Percentiles rank a stretch among this genome's conserved stretches.
Evolutionary conservation across 2,329 filamentous ascomycete species (phyloP).

Genomic region (Epichloe hybrida): DNA sequence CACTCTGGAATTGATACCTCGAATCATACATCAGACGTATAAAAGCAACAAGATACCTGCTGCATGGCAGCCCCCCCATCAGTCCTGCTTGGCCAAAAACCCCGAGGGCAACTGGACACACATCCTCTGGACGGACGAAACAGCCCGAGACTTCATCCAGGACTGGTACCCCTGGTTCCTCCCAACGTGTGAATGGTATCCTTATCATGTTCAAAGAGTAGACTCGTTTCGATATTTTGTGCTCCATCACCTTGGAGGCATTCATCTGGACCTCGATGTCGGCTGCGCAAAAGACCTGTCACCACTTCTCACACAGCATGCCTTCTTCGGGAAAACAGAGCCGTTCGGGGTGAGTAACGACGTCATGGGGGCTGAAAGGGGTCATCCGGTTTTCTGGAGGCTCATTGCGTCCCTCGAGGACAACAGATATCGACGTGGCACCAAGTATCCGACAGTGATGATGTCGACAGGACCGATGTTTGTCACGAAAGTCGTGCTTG

Average conservation of each 20-base stretch:
- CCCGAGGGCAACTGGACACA: neutral
- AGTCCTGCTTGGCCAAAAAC: neutral
- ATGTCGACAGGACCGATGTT: conserved; percentile 1
- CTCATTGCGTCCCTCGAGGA: neutral
- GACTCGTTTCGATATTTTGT: conserved; percentile 73
- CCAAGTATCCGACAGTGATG: conserved; percentile 3
- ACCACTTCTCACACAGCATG: neutral
- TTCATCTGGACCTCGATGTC: conserved; percentile 64
- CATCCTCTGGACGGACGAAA: conserved; percentile 61
- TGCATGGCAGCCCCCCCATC: neutral
- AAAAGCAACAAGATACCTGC: neutral
- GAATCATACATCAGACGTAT: conserved; percentile 4
- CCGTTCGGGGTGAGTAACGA: neutral
- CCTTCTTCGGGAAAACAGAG: neutral
- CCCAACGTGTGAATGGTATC: conserved; percentile 59
- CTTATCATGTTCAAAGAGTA: conserved; percentile 62
- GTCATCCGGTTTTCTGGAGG: neutral
- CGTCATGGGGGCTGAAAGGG: neutral
- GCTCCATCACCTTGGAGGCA: conserved; percentile 61
- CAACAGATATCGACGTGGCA: neutral
- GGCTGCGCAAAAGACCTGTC: neutral
- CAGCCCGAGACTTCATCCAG: conserved; percentile 56
- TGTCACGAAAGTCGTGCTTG: neutral
- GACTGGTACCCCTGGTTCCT: conserved; percentile 67
- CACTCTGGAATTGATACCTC: neutral